Base-by-base conservation (phyloP, 1,139 yeast genomes). In the Arxiozyma telluris region DNA sequence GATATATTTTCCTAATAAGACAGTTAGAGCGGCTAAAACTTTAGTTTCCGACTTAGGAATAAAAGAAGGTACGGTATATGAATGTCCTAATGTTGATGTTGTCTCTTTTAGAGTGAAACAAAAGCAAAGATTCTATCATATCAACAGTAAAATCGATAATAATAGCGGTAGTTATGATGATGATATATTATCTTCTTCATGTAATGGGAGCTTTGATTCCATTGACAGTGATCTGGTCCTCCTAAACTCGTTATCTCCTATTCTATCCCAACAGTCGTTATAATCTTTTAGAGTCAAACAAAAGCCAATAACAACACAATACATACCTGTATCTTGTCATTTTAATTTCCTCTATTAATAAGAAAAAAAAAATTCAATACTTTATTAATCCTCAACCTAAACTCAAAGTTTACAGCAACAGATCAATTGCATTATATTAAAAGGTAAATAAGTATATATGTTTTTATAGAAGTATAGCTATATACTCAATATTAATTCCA, bases 1-100 rank as follows among this genome's bases (percentile, higher is more conserved):
- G 57, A 76, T 82, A 49, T 80, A 77, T 63, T 82, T 82, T 63
- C 82, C 85, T 30, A 82, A 81, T 64, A 76, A 82, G 59, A 84
- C 81, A 57, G 69, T 72, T 18, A 66, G 62, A 20, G 81, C 77
- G 62, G 72, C 82, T 64, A 84, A 81, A 62, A 57, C 58, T 21
- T 67, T 82, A 52, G 68, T 82, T 57, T 63, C 72, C 50, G 87
- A 82, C 47, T 71, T 77, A 55, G 78, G 76, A 44, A 75, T 82
- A 15, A 64, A 73, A 8, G 76, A 77, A 34, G 87, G 86, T 0
- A 67, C 75, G 34, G 78, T 80, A 15, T 68, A 71, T 57, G 42
- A 46, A 9, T 39, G n/a, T 34, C 8, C 43, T 15, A 34, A 15
- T 34, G 3, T 4, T 34, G n/a, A 15, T 15, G 12, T 2, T 15